Percentiles rank a stretch among this genome's conserved stretches.
These are phyloP conservation scores for Puccinia hordei DNA, from an alignment of 1,284 basidiomycete genomes.

Conservation along the genomic window DNA sequence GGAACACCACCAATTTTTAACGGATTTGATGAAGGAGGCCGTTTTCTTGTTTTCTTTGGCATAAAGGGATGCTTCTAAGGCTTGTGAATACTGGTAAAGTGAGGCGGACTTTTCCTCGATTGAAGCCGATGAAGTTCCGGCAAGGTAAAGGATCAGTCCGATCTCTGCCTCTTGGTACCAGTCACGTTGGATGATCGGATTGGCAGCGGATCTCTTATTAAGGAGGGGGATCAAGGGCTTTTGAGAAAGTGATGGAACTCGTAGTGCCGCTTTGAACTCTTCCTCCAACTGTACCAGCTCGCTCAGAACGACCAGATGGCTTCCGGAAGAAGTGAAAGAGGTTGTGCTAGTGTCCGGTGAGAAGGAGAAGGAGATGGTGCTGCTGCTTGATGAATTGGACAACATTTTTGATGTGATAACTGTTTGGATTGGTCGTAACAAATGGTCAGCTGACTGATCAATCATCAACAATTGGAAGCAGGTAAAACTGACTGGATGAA, in stretches of 20 bases:
- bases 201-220: neutral
- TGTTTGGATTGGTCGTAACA: no score
- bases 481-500: no score
- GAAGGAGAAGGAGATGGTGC: neutral
- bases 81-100: neutral
- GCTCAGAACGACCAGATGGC: neutral
- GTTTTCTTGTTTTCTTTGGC: neutral
- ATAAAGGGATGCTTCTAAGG: neutral
- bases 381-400: neutral
- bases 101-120: neutral
- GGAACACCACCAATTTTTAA: neutral
- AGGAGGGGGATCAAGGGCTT: neutral
- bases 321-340: neutral
- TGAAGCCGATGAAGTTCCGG: neutral
- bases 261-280: no score
- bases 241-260: no score
- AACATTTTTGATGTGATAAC: neutral
- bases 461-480: neutral
- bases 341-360: neutral
- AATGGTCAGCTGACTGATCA: no score
- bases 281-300: neutral
- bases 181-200: neutral
- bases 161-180: constrained; percentile 14
- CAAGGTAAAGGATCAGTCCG: neutral
- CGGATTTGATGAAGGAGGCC: neutral